These are phyloP conservation scores for Curvularia eragrostidis DNA, from an alignment of 2,329 filamentous ascomycete genomes.

Conservation along the genomic window DNA sequence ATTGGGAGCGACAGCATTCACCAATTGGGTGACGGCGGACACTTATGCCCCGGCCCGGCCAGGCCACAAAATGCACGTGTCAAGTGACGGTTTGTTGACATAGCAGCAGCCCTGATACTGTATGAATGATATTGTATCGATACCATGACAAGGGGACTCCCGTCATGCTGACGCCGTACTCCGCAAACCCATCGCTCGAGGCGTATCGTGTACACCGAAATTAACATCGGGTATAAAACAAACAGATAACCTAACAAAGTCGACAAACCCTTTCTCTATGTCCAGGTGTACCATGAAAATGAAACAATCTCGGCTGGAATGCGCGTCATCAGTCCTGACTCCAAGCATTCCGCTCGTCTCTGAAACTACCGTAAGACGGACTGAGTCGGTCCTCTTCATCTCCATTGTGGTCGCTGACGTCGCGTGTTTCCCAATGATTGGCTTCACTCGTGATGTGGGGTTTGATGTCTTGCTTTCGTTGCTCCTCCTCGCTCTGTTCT, in stretches of 20 bases:
- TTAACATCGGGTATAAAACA: slow-evolving; percentile 22
- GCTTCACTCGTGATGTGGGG: slow-evolving; percentile 53
- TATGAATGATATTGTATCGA: background rate
- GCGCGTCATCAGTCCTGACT: slow-evolving; percentile 30
- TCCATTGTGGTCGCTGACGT: slow-evolving; percentile 31
- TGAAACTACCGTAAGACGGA: slow-evolving; percentile 52
- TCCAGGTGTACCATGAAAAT: background rate
- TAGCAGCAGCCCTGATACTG: background rate
- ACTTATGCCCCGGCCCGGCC: background rate
- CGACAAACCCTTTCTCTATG: slow-evolving; percentile 3
- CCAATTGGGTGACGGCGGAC: slow-evolving; percentile 1
- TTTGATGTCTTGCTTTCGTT: slow-evolving; percentile 42
- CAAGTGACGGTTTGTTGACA: background rate
- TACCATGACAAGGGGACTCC: background rate
- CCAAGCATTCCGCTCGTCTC: slow-evolving; percentile 53
- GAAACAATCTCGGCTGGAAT: background rate
- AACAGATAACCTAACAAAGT: slow-evolving; percentile 4
- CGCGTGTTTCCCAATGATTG: slow-evolving; percentile 52
- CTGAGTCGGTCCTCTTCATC: slow-evolving; percentile 34
- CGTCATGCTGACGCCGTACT: slow-evolving; percentile 10
- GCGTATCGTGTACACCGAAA: slow-evolving; percentile 10
- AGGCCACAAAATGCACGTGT: slow-evolving; percentile 2
- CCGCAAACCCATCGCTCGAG: slow-evolving; percentile 2
- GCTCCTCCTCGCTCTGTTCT: slow-evolving; percentile 44
- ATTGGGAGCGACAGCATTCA: background rate